Base-by-base conservation (phyloP, 805 yeast species). In the Schwanniomyces yamadae region DNA sequence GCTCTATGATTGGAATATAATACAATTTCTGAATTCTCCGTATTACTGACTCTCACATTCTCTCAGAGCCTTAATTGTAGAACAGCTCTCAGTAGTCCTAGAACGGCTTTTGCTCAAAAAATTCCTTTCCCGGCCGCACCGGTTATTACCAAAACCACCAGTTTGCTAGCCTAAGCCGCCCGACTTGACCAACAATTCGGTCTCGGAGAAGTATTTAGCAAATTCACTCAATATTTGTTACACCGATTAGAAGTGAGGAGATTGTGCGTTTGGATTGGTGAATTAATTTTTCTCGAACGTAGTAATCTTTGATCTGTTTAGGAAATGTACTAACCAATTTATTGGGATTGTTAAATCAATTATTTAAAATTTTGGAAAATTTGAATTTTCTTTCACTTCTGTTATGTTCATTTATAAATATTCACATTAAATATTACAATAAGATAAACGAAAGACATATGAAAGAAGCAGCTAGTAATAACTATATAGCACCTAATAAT, bases 161-260 rank as follows among this genome's bases (percentile, higher is more conserved):
- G n/a, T n/a, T n/a, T n/a, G n/a, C n/a, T n/a, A n/a, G n/a, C n/a
- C n/a, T n/a, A n/a, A n/a, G n/a, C n/a, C n/a, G n/a, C n/a, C n/a
- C n/a, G 5, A 27, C 11, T 27, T 27, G 12, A 12, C 31, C 31
- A 28, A 28, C 31, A 28, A 18, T 28, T 28, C 31, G 31, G 31
- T 28, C 31, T 28, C 31, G 31, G 31, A 28, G 31, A 28, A 19
- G 31, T 13, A 28, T 15, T 28, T 27, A 5, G 17, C 29, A 10
- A 12, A 27, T 5, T 28, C 19, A 28, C 31, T 18, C 31, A 28
- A 28, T 18, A 19, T 9, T 11, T n/a, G n/a, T n/a, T 5, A 18
- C 21, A 12, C 22, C 31, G 23, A 28, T 27, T 16, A 18, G 23
- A 28, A 28, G 23, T 28, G 31, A 28, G 31, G 31, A 28, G 31